Conservation (phyloP, 345 rosid species). For the Corymbia maculata region DNA sequence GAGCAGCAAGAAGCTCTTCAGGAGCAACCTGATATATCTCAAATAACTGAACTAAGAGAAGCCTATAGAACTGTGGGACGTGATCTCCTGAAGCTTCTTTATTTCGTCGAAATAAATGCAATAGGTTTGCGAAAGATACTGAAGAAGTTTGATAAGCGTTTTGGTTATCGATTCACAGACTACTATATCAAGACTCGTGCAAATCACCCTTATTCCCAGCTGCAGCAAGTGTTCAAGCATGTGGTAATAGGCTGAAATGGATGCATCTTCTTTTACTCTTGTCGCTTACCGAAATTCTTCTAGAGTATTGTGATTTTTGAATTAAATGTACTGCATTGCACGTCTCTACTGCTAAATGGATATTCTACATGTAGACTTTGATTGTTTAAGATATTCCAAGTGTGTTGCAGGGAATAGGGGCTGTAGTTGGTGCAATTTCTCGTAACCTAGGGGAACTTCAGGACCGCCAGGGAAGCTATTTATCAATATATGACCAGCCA, state of each 20-base stretch:
- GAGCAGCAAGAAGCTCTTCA: conserved; percentile 58
- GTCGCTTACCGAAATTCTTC: neutral
- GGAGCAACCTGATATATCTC: conserved; percentile 57
- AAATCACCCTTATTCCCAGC: conserved; percentile 97
- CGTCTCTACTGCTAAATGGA: neutral
- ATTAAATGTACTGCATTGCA: neutral
- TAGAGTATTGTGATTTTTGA: neutral
- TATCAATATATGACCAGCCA: conserved; percentile 91
- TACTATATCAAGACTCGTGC: conserved; percentile 94
- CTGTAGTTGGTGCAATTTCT: conserved; percentile 96
- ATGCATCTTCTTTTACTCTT: neutral
- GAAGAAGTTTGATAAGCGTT: conserved; percentile 94
- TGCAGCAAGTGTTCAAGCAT: conserved; percentile 97
- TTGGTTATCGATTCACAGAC: conserved; percentile 87
- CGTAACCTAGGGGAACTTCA: conserved; percentile 99
- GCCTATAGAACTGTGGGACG: conserved; percentile 67
- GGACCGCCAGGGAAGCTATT: conserved; percentile 87
- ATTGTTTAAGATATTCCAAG: neutral
- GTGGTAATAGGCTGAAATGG: conserved; percentile 47
- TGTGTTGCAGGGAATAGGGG: conserved; percentile 76
- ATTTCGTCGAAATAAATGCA: conserved; percentile 84
- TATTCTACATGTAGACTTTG: neutral
- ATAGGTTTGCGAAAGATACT: conserved; percentile 90
- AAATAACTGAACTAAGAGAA: conserved; percentile 58
- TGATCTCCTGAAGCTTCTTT: conserved; percentile 77